phyloP scores from a whole-genome alignment of 352 stramenopile genomes.

The Thraustochytrium striatum region DNA sequence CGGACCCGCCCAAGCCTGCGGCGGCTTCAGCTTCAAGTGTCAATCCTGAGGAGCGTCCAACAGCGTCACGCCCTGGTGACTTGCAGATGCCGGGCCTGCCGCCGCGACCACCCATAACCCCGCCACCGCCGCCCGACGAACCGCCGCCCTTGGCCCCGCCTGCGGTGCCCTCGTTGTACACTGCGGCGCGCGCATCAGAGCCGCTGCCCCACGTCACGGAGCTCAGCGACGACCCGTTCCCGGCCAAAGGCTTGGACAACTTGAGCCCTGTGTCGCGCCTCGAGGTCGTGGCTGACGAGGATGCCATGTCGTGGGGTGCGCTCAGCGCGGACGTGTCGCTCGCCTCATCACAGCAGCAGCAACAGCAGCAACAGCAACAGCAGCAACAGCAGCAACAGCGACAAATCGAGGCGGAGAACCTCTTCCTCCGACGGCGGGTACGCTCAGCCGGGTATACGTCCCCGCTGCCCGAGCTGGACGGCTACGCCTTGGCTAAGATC shows the following conservation, averaged over 20 bases:
- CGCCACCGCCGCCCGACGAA: not conserved
- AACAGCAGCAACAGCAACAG: constrained; percentile 1
- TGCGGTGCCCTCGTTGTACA: not conserved
- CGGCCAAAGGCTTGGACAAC: not conserved
- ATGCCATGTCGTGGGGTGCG: not conserved
- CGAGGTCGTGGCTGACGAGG: not conserved
- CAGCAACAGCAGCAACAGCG: not conserved
- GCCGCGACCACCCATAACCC: too few relatives aligned
- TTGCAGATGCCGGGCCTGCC: too few relatives aligned
- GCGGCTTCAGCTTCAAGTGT: too few relatives aligned
- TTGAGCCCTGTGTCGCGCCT: not conserved
- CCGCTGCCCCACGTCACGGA: not conserved
- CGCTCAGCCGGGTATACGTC: too few relatives aligned
- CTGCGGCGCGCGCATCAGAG: not conserved
- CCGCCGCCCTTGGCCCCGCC: not conserved
- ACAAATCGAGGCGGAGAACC: not conserved
- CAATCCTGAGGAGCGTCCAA: too few relatives aligned
- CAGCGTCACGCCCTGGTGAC: too few relatives aligned
- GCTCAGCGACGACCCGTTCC: not conserved
- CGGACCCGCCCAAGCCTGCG: too few relatives aligned
- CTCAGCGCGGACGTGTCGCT: not conserved
- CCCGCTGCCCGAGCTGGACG: too few relatives aligned
- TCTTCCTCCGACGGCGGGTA: too few relatives aligned
- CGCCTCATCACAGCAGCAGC: not conserved
- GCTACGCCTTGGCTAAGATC: too few relatives aligned